phyloP scores from a whole-genome alignment of 345 rosid species.

The Eucalyptus rudis region DNA sequence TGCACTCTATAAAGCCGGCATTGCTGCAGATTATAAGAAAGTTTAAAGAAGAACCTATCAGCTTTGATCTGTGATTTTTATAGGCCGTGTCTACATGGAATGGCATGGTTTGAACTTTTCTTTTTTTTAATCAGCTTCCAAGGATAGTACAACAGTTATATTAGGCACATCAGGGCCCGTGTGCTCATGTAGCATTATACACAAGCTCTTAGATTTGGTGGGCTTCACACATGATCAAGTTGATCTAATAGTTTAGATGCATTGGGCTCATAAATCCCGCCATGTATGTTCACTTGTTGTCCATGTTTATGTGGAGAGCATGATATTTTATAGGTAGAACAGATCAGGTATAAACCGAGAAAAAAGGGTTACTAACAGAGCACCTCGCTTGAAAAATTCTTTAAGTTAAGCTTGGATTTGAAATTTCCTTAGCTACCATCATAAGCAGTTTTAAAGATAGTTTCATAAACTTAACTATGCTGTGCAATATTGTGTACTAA shows the following conservation, averaged over 20 bases:
- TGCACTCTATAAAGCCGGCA: background rate
- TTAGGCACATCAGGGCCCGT: background rate
- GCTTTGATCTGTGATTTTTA: background rate
- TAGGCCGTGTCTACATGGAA: background rate
- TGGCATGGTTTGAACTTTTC: background rate
- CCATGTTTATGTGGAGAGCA: background rate
- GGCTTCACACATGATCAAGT: background rate
- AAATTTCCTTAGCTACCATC: background rate
- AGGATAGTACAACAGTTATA: background rate
- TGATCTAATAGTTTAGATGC: background rate
- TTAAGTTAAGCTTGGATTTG: background rate
- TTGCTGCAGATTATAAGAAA: background rate
- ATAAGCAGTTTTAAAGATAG: background rate
- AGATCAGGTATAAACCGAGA: background rate
- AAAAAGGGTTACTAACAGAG: background rate
- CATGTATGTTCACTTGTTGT: background rate
- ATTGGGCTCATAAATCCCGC: background rate
- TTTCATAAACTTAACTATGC: background rate
- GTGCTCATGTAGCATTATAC: background rate
- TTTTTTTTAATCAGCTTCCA: background rate
- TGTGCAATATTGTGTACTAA: background rate
- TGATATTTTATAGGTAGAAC: background rate
- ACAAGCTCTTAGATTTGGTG: background rate
- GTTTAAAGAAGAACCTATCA: background rate
- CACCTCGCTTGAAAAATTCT: background rate